These are phyloP conservation scores for Aspergillus sp. DNA, from an alignment of 2,329 filamentous ascomycete genomes.

Conservation along the genomic window DNA sequence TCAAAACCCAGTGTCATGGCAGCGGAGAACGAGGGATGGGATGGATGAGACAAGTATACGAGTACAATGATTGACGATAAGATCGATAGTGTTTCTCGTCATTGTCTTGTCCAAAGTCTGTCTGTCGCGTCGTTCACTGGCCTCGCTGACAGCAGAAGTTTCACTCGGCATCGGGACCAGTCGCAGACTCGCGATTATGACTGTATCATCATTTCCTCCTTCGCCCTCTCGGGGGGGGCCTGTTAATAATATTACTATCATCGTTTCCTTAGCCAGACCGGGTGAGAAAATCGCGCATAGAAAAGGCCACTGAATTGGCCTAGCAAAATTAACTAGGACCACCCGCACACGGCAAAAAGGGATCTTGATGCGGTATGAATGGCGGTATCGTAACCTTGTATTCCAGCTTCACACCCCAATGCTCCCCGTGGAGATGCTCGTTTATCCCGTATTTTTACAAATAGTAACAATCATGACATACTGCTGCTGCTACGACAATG, in stretches of 20 bases:
- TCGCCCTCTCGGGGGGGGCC: neutral
- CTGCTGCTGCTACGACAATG: neutral
- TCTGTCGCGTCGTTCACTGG: neutral
- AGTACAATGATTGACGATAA: slow-evolving; percentile 7
- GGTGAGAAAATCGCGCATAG: slow-evolving; percentile 28
- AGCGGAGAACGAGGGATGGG: neutral
- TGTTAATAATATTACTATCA: slow-evolving; percentile 15
- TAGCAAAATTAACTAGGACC: slow-evolving; percentile 23
- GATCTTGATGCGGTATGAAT: slow-evolving; percentile 10
- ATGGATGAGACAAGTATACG: neutral
- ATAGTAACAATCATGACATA: neutral
- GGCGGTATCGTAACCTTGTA: slow-evolving; percentile 13
- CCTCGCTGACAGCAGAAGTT: neutral
- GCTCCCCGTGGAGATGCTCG: slow-evolving; percentile 6
- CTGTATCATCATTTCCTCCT: slow-evolving; percentile 1
- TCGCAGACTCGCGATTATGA: slow-evolving; percentile 5
- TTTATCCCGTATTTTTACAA: slow-evolving; percentile 7
- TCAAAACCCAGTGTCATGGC: neutral
- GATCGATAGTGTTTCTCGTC: slow-evolving; percentile 12
- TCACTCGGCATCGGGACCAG: slow-evolving; percentile 1
- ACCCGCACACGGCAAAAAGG: slow-evolving; percentile 24
- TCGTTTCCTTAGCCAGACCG: slow-evolving; percentile 14
- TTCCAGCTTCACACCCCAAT: neutral
- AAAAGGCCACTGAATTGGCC: slow-evolving; percentile 14
- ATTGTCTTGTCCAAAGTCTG: slow-evolving; percentile 9